Conservation (phyloP, 2,329 filamentous ascomycete species). For the Neopestalotiopsis rosae region DNA sequence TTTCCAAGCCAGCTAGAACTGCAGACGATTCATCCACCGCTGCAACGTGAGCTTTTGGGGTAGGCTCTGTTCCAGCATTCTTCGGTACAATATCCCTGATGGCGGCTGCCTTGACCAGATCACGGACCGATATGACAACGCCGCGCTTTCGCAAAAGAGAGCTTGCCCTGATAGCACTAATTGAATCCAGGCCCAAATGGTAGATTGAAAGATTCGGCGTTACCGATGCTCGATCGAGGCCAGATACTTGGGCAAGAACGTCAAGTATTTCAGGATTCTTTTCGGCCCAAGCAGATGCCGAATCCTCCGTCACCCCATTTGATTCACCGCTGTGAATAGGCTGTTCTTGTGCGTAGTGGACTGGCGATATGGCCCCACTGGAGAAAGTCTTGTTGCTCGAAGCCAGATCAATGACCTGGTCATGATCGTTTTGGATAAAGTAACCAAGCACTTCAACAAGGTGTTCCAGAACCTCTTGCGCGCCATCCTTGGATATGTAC, state of each 20-base stretch:
- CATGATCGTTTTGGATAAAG: slow-evolving; percentile 55
- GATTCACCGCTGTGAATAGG: not conserved
- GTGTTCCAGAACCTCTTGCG: slow-evolving; percentile 56
- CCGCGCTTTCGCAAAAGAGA: slow-evolving; percentile 69
- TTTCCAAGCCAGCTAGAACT: slow-evolving; percentile 43
- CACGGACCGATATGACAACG: slow-evolving; percentile 69
- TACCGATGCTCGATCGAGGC: slow-evolving; percentile 63
- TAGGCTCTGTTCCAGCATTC: not conserved
- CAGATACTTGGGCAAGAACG: slow-evolving; percentile 63
- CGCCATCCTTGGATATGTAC: slow-evolving; percentile 52
- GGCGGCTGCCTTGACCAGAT: slow-evolving; percentile 71
- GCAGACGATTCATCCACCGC: not conserved
- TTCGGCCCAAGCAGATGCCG: not conserved
- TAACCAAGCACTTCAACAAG: slow-evolving; percentile 65
- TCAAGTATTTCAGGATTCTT: slow-evolving; percentile 45
- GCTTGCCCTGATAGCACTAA: slow-evolving; percentile 85
- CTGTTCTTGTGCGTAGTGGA: slow-evolving; percentile 26
- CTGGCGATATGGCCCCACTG: slow-evolving; percentile 67
- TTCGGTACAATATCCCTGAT: slow-evolving; percentile 65
- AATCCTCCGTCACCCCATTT: not conserved
- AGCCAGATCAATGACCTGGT: slow-evolving; percentile 50
- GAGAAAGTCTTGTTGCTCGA: slow-evolving; percentile 49
- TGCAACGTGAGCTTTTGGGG: not conserved
- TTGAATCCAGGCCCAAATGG: slow-evolving; percentile 88
- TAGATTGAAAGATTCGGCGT: slow-evolving; percentile 71